Conservation (phyloP, 768 basidiomycete species). For the Suillus americanus region DNA sequence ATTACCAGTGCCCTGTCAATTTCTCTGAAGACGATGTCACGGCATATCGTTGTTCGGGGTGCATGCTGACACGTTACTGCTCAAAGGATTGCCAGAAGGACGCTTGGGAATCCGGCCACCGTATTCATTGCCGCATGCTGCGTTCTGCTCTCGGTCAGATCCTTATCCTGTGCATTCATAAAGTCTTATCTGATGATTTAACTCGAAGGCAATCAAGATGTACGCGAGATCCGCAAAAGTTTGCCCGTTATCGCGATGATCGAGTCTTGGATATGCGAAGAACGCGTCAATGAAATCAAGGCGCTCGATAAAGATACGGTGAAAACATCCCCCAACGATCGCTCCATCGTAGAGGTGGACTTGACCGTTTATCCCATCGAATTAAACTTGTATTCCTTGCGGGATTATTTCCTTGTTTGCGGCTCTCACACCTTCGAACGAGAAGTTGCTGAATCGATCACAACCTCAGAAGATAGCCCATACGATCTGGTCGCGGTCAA, state of each 20-base stretch:
- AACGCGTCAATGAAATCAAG: conserved; percentile 1
- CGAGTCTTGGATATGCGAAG: conserved; percentile 4
- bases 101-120: conserved; percentile 1
- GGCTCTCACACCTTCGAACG: not conserved
- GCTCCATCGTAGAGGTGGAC: conserved; percentile 3
- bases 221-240: conserved; percentile 4
- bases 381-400: conserved; percentile 2
- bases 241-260: conserved; percentile 4
- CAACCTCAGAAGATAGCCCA: not conserved
- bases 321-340: not conserved
- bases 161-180: not conserved
- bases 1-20: not conserved
- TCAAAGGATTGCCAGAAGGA: conserved; percentile 1
- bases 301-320: not conserved
- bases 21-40: not conserved
- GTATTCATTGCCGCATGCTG: conserved; percentile 2
- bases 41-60: conserved; percentile 4
- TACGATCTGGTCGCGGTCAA: conserved; percentile 2
- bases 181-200: not conserved
- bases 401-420: not conserved
- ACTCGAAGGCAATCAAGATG: not conserved
- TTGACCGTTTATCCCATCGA: conserved; percentile 3
- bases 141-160: conserved; percentile 1
- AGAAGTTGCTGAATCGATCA: conserved; percentile 1
- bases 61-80: conserved; percentile 3